phyloP scores from a whole-genome alignment of 257 asterid genomes.

The Solanum dulcamara region DNA sequence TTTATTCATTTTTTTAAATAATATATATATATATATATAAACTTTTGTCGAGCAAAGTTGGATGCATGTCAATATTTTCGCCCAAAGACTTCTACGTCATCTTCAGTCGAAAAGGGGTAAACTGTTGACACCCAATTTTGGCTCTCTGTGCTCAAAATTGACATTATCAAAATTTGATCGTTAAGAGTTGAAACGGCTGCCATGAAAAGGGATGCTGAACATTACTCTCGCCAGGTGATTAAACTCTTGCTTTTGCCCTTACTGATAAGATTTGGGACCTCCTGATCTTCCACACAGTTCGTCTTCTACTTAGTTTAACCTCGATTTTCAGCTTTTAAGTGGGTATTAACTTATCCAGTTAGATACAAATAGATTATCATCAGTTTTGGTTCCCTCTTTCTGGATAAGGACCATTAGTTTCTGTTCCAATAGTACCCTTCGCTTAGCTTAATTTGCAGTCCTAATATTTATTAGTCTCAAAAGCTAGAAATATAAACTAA shows the following conservation, averaged over 20 bases:
- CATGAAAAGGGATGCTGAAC: conserved; percentile 99
- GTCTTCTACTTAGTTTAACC: background rate
- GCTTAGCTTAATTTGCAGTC: background rate
- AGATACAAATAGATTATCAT: background rate
- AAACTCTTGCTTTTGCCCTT: background rate
- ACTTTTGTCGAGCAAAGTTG: too few species aligned
- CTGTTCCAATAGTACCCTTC: background rate
- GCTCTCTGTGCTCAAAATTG: too few species aligned
- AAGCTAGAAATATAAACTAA: background rate
- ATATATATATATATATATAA: too few species aligned
- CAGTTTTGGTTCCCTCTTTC: too few species aligned
- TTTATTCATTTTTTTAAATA: too few species aligned
- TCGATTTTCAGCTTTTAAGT: background rate
- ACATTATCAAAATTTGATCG: too few species aligned
- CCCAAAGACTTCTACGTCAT: too few species aligned
- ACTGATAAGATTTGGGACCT: background rate
- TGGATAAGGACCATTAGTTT: too few species aligned
- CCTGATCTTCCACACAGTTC: background rate
- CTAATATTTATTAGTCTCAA: background rate
- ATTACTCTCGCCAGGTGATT: conserved; percentile 89
- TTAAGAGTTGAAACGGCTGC: conserved; percentile 98
- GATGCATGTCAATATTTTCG: too few species aligned
- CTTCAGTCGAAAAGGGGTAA: too few species aligned
- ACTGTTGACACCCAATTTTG: too few species aligned
- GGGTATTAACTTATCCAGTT: background rate